Base-by-base conservation (phyloP, 495 filamentous ascomycete genomes). In the Talaromyces ruber region DNA sequence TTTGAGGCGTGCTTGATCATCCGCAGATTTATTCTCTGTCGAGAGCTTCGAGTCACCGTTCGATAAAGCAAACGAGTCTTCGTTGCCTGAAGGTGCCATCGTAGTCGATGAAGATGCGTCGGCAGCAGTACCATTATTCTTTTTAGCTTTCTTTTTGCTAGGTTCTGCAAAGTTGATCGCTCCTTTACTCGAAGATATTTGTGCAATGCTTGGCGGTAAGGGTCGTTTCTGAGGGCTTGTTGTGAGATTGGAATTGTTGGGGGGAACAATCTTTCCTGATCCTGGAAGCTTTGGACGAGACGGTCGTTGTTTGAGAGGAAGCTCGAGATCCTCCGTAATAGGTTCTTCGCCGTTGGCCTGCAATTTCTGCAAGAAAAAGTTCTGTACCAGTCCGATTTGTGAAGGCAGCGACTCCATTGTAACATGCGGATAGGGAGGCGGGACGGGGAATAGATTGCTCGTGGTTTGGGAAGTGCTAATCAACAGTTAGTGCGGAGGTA, bases 281-380 rank as follows among this genome's bases (percentile, higher is more conserved):
- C 93, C 91, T 61, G 92, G 92, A 21, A 99, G 84, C 64, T 94
- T 81, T n/a, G 94, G 92, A 34, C 76, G 74, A 29, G 68, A 63
- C n/a, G 92, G 90, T 50, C 93, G 81, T 74, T 97, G 93, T 72
- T 98, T 98, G 30, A 83, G 80, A 28, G 95, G 95, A 25, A 99
- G 76, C 64, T 98, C 93, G 66, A 98, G 92, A 72, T 99, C 94
- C 79, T 99, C 94, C 50, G 95, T 77, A 63, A 98, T 80, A 32
- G 90, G 86, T 68, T 92, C 82, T 68, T 93, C 88, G 69, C 83
- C 82, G 70, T 91, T 90, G 52, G 89, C 85, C 67, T 90, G 86
- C 51, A 99, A 76, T 70, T 95, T 96, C 65, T 84, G 84, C 58
- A 89, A 86, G 81, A 97, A 95, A 82, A 96, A 98, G 59, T 87